Percentiles rank a stretch among this genome's conserved stretches.
phyloP scores from a whole-genome alignment of 441 rosid species.

The Omphalea diandra region DNA sequence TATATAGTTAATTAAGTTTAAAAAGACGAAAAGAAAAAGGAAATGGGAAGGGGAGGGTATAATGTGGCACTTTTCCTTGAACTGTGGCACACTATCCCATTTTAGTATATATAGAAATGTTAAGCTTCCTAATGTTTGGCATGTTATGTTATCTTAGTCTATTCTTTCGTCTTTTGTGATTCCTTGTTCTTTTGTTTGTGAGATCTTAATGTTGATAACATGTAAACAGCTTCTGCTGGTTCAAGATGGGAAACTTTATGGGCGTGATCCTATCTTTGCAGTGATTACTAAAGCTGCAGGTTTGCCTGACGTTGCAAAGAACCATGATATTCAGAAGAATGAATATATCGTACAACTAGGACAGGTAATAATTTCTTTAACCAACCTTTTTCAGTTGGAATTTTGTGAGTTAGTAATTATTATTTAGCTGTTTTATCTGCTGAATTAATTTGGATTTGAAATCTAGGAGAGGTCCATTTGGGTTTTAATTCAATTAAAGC shows the following conservation, averaged over 20 bases:
- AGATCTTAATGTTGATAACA: slow-evolving; percentile 14
- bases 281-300: slow-evolving; percentile 68
- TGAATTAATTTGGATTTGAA: not conserved
- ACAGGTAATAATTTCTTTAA: slow-evolving; percentile 47
- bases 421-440: not conserved
- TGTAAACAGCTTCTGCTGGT: slow-evolving; percentile 76
- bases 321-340: slow-evolving; percentile 69
- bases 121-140: not conserved
- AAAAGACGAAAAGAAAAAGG: too few relatives aligned
- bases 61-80: too few relatives aligned
- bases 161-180: slow-evolving; percentile 1
- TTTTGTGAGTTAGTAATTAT: not conserved
- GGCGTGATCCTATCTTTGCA: slow-evolving; percentile 71
- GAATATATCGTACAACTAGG: slow-evolving; percentile 71
- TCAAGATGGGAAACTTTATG: slow-evolving; percentile 97
- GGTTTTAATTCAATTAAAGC: slow-evolving; percentile 1
- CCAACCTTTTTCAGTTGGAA: not conserved
- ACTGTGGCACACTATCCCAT: too few relatives aligned
- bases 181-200: slow-evolving; percentile 6
- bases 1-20: too few relatives aligned
- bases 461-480: not conserved
- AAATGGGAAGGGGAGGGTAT: too few relatives aligned
- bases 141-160: not conserved
- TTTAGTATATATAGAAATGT: too few relatives aligned
- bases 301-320: slow-evolving; percentile 61